These are phyloP conservation scores for Geotrichum armillariae DNA, from an alignment of 1,139 yeast species.

Conservation along the genomic window DNA sequence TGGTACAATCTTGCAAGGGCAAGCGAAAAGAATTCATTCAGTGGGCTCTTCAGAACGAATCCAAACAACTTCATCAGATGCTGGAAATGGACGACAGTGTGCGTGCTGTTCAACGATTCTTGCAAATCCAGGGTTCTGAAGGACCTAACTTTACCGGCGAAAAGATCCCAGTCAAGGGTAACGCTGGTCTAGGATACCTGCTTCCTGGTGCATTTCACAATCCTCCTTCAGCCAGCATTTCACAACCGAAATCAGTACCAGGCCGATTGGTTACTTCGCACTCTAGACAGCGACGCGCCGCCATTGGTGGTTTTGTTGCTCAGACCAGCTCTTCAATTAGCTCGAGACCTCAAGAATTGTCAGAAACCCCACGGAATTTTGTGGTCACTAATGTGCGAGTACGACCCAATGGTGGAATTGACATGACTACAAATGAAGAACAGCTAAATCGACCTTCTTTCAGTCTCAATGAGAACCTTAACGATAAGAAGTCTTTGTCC, in stretches of 20 bases:
- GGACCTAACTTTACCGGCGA: background rate
- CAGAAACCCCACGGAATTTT: constrained; percentile 14
- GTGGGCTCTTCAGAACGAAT: constrained; percentile 14
- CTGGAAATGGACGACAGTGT: constrained; percentile 8
- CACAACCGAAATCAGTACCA: constrained; percentile 1
- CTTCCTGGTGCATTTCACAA: constrained; percentile 18
- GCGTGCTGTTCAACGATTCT: constrained; percentile 10
- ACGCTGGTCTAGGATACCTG: constrained; percentile 20
- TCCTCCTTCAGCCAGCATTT: constrained; percentile 4
- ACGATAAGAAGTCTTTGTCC: constrained; percentile 2
- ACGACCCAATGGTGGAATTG: constrained; percentile 15
- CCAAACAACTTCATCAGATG: constrained; percentile 6
- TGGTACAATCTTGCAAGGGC: constrained; percentile 4
- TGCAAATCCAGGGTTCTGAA: constrained; percentile 11
- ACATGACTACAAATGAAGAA: constrained; percentile 12
- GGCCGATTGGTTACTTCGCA: constrained; percentile 5
- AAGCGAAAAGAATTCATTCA: constrained; percentile 13
- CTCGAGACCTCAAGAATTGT: constrained; percentile 1
- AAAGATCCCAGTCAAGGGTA: constrained; percentile 17
- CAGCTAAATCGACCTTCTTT: constrained; percentile 1
- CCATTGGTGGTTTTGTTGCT: constrained; percentile 22
- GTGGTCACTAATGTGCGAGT: constrained; percentile 6
- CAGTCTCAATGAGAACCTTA: constrained; percentile 4
- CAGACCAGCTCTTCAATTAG: constrained; percentile 2
- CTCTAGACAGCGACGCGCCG: constrained; percentile 11